A percentile compares a stretch with the other conserved stretches of the same genome.
phyloP scores from a whole-genome alignment of 225 moss, liverwort and hornwort species.

The Anthoceros angustus region DNA sequence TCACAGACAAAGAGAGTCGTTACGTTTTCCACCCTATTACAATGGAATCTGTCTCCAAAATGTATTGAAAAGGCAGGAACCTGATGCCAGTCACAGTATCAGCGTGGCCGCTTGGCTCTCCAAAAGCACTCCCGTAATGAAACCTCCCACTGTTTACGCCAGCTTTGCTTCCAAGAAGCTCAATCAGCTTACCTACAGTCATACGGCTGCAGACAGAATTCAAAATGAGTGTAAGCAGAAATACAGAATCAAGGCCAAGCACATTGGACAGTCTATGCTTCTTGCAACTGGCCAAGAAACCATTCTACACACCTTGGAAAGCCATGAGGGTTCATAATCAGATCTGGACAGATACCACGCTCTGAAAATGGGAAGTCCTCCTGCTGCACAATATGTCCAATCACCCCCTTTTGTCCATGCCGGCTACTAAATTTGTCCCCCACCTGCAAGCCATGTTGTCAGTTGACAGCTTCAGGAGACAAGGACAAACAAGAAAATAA shows the following conservation, averaged over 20 bases:
- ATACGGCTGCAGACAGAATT: conserved; percentile 57
- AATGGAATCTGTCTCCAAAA: not conserved
- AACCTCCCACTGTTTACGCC: conserved; percentile 90
- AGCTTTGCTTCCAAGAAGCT: conserved; percentile 94
- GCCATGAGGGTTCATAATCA: conserved; percentile 98
- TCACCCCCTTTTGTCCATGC: conserved; percentile 89
- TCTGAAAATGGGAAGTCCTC: conserved; percentile 99
- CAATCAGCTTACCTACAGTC: conserved; percentile 99
- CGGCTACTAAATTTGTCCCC: conserved; percentile 99
- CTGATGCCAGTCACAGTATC: conserved; percentile 90
- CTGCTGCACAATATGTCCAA: conserved; percentile 87
- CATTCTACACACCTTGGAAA: conserved; percentile 65
- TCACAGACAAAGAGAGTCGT: conserved; percentile 5
- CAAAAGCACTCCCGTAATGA: conserved; percentile 98
- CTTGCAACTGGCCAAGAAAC: not conserved
- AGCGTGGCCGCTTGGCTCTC: conserved; percentile 98
- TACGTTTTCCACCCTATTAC: not conserved
- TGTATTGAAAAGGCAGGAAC: conserved; percentile 14
- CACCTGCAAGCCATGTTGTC: conserved; percentile 27
- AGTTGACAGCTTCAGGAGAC: not conserved
- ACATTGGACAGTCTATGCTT: not conserved
- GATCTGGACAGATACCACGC: conserved; percentile 80
- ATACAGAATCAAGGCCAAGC: not conserved
- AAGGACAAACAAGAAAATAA: too few species aligned
- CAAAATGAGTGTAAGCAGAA: not conserved